Percentiles rank a stretch among this genome's conserved stretches.
These are phyloP conservation scores for Dipodascus albidus DNA, from an alignment of 805 yeast species.

Conservation along the genomic window DNA sequence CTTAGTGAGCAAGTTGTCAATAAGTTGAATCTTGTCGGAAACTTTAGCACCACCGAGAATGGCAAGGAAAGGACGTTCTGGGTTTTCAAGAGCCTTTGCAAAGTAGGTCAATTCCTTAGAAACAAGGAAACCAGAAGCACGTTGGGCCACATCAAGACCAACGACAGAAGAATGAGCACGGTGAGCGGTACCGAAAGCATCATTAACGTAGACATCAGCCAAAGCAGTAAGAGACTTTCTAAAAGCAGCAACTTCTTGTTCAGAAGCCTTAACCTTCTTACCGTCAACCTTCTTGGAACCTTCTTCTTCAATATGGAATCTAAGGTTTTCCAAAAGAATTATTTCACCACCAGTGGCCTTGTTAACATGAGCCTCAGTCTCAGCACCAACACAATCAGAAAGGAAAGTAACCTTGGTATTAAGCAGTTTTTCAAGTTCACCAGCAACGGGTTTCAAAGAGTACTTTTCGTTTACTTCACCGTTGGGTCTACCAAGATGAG, in stretches of 20 bases:
- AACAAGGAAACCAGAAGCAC: conserved; percentile 98
- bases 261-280: conserved; percentile 84
- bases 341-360: conserved; percentile 69
- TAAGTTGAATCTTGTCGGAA: conserved; percentile 95
- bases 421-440: conserved; percentile 73
- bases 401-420: conserved; percentile 69
- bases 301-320: conserved; percentile 95
- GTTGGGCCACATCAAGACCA: conserved; percentile 88
- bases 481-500: conserved; percentile 99
- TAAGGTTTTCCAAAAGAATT: conserved; percentile 88
- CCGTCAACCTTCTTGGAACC: conserved; percentile 89
- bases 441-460: conserved; percentile 89
- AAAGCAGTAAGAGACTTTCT: conserved; percentile 81
- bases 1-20: conserved; percentile 86
- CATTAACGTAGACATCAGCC: conserved; percentile 95
- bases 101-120: conserved; percentile 95
- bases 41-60: conserved; percentile 99
- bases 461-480: conserved; percentile 80
- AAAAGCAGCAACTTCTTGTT: conserved; percentile 74
- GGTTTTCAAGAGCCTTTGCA: conserved; percentile 97
- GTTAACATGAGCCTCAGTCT: conserved; percentile 72
- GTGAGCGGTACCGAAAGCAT: conserved; percentile 99
- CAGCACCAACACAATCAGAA: conserved; percentile 83
- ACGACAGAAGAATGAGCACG: conserved; percentile 99
- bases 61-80: conserved; percentile 96